Percentiles rank a stretch among this genome's conserved stretches.
phyloP scores from a whole-genome alignment of 176 grass and related monocot genomes.

The Themeda triandra region DNA sequence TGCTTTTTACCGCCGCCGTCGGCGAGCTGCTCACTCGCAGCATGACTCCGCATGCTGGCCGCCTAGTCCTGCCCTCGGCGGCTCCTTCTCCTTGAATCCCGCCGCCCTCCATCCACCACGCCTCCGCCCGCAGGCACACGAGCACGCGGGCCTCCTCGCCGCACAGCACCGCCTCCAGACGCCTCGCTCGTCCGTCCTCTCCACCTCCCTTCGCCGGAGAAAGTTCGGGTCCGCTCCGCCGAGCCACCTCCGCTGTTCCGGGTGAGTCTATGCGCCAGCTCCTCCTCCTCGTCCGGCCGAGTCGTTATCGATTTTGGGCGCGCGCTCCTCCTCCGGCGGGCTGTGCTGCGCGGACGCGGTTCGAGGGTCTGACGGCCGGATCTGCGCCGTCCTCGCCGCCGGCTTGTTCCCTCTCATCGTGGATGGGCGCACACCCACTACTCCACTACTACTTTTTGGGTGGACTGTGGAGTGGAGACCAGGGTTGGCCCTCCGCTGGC shows the following conservation, averaged over 20 bases:
- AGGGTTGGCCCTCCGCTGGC: background rate
- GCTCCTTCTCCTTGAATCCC: background rate
- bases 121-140: background rate
- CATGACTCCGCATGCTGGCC: background rate
- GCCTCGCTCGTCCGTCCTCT: background rate
- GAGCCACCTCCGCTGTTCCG: background rate
- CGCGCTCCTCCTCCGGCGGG: background rate
- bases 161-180: background rate
- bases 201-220: background rate
- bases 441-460: background rate
- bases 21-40: background rate
- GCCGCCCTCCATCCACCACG: background rate
- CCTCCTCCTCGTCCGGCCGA: background rate
- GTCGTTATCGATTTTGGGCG: background rate
- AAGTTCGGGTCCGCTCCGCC: background rate
- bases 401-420: background rate
- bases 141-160: background rate
- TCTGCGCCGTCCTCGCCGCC: background rate
- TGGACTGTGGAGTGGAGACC: background rate
- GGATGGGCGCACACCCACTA: background rate
- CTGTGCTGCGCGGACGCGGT: background rate
- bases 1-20: background rate
- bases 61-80: background rate
- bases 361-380: background rate
- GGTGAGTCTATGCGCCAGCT: background rate